Base-by-base conservation (phyloP, 257 asterid species). In the Anisodus tanguticus region DNA sequence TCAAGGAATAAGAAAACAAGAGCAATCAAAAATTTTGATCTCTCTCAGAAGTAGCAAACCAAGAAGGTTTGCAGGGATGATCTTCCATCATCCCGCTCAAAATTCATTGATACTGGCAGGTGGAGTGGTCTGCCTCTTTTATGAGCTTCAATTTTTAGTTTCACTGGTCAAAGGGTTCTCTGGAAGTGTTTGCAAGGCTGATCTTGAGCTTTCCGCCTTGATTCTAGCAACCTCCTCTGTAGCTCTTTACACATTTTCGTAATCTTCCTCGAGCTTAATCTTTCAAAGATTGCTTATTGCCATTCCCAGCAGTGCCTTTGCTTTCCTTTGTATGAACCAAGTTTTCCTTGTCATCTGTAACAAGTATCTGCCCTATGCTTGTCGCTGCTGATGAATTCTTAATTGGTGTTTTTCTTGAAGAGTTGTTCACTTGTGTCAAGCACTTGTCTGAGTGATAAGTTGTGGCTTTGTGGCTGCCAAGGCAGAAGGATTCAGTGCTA, bases 341-440 rank as follows among this genome's bases (percentile, higher is more conserved):
- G 10, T 83, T 69, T 15, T 91, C 97, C 85, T 93, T 92, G 87
- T 91, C 87, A 51, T 91, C 93, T 8, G 90, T 66, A 64, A 86
- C 59, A 74, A 43, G 58, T 54, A 86, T 79, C 66, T 41, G 3
- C 6, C 5, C 58, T 64, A 82, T 86, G 45, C 7, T 66, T 66
- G 45, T 66, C 45, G 3, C 72, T 66, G 45, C 9, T 31, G 45
- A 66, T 66, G 72, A 15, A 31, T 66, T 66, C 2, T 66, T 66
- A 66, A 66, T 45, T 31, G 45, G 45, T 66, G 72, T 66, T n/a
- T 66, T 66, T 2, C n/a, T 66, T 66, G 72, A 66, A 31, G 10
- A 31, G 45, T 66, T 66, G 8, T 66, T 66, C 72, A 66, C 17
- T 66, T 8, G 72, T 31, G 45, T 31, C 72, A 66, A 41, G 72